Evolutionary conservation across 768 basidiomycete species (phyloP), one percentile per base, ranked within the genome.

Genomic region (Mycena pura): DNA sequence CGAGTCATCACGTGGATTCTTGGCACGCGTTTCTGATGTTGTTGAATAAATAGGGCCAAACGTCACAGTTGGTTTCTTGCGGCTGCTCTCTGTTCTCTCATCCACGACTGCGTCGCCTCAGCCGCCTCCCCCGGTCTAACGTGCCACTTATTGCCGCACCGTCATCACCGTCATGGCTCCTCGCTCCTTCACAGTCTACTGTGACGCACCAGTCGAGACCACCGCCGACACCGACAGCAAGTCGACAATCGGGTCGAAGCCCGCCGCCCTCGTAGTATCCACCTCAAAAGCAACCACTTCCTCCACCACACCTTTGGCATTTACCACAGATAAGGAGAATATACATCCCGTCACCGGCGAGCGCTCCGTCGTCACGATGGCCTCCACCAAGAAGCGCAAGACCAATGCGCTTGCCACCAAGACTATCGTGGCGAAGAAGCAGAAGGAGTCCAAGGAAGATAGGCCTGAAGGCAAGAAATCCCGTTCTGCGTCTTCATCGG

Each of bases 271-370:
- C 59, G 61, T 73, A 51, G 72, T 76, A 49, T 65, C 50, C 29
- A 44, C 70, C 67, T 57, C 32, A 69, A 61, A 53, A 64, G 13
- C 66, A 51, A n/a, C 64, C 55, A 62, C 57, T 62, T 65, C 77
- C 63, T 75, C 78, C 65, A 63, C 72, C 8, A 64, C 75, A 55
- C 74, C 77, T 60, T 73, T 78, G 5, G 72, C 75, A 10, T 66
- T 57, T 48, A 73, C 79, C 34, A 68, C 78, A 38, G 89, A 92
- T 78, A 93, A 93, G 80, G 91, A 93, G 76, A 93, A 93, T 70
- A 78, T 87, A 41, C 82, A 92, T 72, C 91, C 91, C 43, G 63
- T 88, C 67, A 92, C 91, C 3, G 91, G 91, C 6, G 82, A 84
- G 60, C 86, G 84, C 34, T 74, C 86, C 3, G 82, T 77, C 32